Evolutionary conservation across 2,329 filamentous ascomycete species (phyloP).

Genomic region (Hortaea sp.): DNA sequence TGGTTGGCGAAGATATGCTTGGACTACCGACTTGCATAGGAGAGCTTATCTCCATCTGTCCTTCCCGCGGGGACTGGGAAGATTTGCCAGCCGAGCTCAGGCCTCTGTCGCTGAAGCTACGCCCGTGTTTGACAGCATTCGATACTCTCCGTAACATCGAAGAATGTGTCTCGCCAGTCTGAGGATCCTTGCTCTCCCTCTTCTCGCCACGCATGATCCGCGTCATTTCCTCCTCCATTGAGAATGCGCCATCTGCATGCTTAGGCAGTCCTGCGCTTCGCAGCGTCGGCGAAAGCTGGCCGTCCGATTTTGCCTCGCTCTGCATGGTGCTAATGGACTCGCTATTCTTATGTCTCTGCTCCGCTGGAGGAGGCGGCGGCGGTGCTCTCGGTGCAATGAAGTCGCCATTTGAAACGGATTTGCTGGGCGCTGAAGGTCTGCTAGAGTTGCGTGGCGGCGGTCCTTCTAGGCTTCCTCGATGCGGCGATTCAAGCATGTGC

Average conservation of each 20-base stretch:
- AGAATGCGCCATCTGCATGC: constrained; percentile 70
- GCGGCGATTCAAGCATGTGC: constrained; percentile 10
- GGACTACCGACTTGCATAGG: constrained; percentile 20
- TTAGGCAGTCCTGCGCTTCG: constrained; percentile 30
- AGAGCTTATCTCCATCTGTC: constrained; percentile 29
- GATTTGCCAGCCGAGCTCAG: constrained; percentile 11
- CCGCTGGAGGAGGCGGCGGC: constrained; percentile 28
- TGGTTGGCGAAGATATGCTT: constrained; percentile 41
- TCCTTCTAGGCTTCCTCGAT: constrained; percentile 29
- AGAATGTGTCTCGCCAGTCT: constrained; percentile 30
- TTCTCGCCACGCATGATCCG: constrained; percentile 68
- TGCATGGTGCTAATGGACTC: constrained; percentile 37
- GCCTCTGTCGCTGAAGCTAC: constrained; percentile 64
- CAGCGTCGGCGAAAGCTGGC: constrained; percentile 18
- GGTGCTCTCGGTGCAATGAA: constrained; percentile 39
- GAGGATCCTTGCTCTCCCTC: constrained; percentile 38
- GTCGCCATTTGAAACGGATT: constrained; percentile 29
- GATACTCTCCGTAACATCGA: constrained; percentile 83
- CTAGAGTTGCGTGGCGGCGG: constrained; percentile 39
- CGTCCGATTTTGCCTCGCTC: constrained; percentile 21
- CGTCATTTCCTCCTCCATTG: constrained; percentile 90
- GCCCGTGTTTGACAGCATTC: constrained; percentile 85
- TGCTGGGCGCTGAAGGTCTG: constrained; percentile 33
- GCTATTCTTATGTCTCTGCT: constrained; percentile 28
- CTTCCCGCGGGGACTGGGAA: constrained; percentile 27